Evolutionary conservation across 1,139 yeast genomes (phyloP), one percentile per base, ranked within the genome.

Genomic region (Pichia kudriavzevii): DNA sequence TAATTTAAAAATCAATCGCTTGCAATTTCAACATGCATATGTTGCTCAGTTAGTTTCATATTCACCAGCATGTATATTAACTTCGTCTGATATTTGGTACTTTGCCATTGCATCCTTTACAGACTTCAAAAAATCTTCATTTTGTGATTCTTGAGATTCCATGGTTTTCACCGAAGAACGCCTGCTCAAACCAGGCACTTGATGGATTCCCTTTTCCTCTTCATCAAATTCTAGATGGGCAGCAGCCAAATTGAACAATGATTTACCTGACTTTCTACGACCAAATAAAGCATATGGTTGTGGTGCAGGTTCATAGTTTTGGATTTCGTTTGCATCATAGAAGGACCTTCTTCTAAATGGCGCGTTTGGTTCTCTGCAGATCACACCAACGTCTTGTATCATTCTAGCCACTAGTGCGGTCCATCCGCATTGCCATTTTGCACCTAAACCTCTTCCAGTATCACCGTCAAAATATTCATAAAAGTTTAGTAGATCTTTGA

Each of bases 371-470:
- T 35, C 74, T 67, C 45, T 63, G 53, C 52, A 73, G 1, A 85
- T 72, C 31, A 77, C 69, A 39, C 95, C 96, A 34, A 83, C 83
- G 58, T 88, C 97, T 55, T 84, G 94, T 53, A 88, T 85, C 75
- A 93, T 76, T 59, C 91, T 83, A 32, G 95, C 95, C 38, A 87
- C 93, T 32, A 88, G 69, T 0, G 95, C 88, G 1, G 97, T 88
- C 97, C 97, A 88, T 12, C 97, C 97, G 64, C 88, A 80, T 62
- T 88, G 97, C 64, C 91, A 96, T 31, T 91, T 79, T 1, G 96
- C 91, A 26, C 97, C 97, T 41, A 88, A 64, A 6, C 97, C 97
- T 50, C 95, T 72, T 31, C 97, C 97, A 3, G 94, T 81, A 53
- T 88, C 97, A 48, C 95, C 96, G 53, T 88, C 94, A 57, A 88